Percentiles rank a stretch among this genome's conserved stretches.
These are phyloP conservation scores for Ceratorhiza oryzae-sativae DNA, from an alignment of 1,284 basidiomycete species.

Conservation along the genomic window DNA sequence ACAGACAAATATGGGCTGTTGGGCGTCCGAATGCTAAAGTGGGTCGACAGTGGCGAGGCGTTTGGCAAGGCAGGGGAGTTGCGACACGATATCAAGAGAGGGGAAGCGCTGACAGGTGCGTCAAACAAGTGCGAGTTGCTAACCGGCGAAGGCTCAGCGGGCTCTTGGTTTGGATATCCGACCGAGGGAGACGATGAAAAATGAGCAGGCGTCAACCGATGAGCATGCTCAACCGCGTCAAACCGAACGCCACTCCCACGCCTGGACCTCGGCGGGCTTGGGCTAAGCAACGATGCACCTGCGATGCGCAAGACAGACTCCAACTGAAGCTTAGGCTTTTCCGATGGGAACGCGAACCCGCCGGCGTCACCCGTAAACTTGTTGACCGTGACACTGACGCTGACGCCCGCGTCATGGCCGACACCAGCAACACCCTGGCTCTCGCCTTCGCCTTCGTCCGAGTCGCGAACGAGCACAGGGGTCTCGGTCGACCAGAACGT, in stretches of 20 bases:
- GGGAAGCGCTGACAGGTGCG: conserved; percentile 12
- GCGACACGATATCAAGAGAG: background rate
- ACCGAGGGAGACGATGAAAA: conserved; percentile 20
- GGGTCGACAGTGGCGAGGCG: conserved; percentile 1
- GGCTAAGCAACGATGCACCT: conserved; percentile 9
- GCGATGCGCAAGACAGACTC: conserved; percentile 22
- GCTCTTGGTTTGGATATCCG: conserved; percentile 2
- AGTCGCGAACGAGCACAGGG: background rate
- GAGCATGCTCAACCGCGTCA: conserved; percentile 7
- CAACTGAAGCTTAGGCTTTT: conserved; percentile 6
- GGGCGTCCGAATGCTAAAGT: conserved; percentile 8
- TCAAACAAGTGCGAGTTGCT: conserved; percentile 6
- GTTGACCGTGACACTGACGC: background rate
- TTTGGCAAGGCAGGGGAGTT: conserved; percentile 13
- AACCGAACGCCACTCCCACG: background rate
- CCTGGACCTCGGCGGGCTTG: conserved; percentile 6
- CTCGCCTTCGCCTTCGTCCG: conserved; percentile 22
- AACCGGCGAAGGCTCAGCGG: background rate
- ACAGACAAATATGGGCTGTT: conserved; percentile 16
- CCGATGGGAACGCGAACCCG: conserved; percentile 18
- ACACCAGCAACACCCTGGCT: background rate
- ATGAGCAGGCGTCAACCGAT: conserved; percentile 2
- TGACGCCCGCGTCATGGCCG: background rate
- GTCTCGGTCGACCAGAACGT: conserved; percentile 13
- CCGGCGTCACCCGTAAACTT: conserved; percentile 21